Evolutionary conservation across 2,329 filamentous ascomycete species (phyloP).

Genomic region (Penicillium janthinellum): DNA sequence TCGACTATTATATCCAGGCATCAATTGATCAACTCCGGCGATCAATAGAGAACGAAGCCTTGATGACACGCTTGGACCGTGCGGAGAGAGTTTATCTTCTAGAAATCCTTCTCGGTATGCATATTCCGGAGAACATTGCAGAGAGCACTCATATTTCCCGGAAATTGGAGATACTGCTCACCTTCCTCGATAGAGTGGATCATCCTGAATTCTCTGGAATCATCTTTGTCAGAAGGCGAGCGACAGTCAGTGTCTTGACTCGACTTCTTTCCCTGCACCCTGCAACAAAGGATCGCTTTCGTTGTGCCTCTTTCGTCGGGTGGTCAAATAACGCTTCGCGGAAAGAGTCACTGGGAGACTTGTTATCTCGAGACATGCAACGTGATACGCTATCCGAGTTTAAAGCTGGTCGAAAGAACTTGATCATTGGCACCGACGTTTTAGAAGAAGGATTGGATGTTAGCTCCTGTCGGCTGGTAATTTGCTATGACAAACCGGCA

Average conservation of each 20-base stretch:
- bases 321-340: slow-evolving; percentile 46
- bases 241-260: slow-evolving; percentile 61
- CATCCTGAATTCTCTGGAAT: slow-evolving; percentile 58
- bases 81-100: slow-evolving; percentile 60
- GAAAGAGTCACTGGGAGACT: slow-evolving; percentile 53
- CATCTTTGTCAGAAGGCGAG: slow-evolving; percentile 67
- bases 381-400: slow-evolving; percentile 58
- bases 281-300: slow-evolving; percentile 48
- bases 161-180: slow-evolving; percentile 61
- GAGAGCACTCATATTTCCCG: slow-evolving; percentile 48
- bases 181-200: slow-evolving; percentile 51
- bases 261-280: slow-evolving; percentile 61
- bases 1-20: slow-evolving; percentile 64
- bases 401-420: slow-evolving; percentile 53
- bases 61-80: slow-evolving; percentile 49
- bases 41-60: slow-evolving; percentile 28
- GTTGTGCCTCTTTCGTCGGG: slow-evolving; percentile 48
- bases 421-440: slow-evolving; percentile 61
- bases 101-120: slow-evolving; percentile 37
- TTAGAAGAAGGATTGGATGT: slow-evolving; percentile 65
- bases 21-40: slow-evolving; percentile 45
- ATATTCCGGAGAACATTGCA: slow-evolving; percentile 17
- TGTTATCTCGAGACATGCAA: slow-evolving; percentile 52
- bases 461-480: slow-evolving; percentile 64
- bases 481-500: slow-evolving; percentile 64